Evolutionary conservation across 2,329 filamentous ascomycete species (phyloP), one percentile per base, ranked within the genome.

Genomic region (Thielaviopsis punctulata): DNA sequence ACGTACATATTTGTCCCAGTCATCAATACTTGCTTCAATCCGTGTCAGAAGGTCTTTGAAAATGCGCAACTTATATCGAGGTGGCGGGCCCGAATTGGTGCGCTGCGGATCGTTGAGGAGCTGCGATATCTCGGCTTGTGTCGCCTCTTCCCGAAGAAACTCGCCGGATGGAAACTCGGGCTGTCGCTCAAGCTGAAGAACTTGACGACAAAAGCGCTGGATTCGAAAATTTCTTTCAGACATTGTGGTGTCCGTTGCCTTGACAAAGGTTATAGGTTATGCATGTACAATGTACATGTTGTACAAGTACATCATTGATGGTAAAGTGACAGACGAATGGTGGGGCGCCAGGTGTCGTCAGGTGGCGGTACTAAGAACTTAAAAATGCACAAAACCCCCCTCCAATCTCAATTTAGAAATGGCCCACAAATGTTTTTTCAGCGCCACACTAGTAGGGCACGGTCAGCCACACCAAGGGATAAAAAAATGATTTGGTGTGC

Each of bases 1-100:
- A 70, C 84, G 71, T 82, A 94, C 89, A 82, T 94, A 79, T 72
- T 86, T 73, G 59, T 95, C 85, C 65, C 87, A 89, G 64, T 95
- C 80, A 53, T 77, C 72, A 47, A 94, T 86, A 30, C 82, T 77
- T 25, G 72, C 68, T 64, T 95, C 86, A 50, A 95, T 80, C 53
- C 71, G 76, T 7, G 71, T 66, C 12, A 87, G 68, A 30, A 95
- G 71, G 56, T 78, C 69, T 63, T 94, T 95, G 49, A 95, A 66
- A 1, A 86, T 75, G 55, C 79, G 75, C 15, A 83, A 65, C 58
- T 80, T 79, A 62, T 94, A 94, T 49, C 80, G 69, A 19, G 72
- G 68, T 7, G 85, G 82, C 18, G 84, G 84, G 7, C 49, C 49
- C 10, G 44, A 27, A 18, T 47, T 13, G 8, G n/a, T 49, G 25